These are phyloP conservation scores for Bothriochloa decipiens DNA, from an alignment of 176 grass and related monocot species.

Conservation along the genomic window DNA sequence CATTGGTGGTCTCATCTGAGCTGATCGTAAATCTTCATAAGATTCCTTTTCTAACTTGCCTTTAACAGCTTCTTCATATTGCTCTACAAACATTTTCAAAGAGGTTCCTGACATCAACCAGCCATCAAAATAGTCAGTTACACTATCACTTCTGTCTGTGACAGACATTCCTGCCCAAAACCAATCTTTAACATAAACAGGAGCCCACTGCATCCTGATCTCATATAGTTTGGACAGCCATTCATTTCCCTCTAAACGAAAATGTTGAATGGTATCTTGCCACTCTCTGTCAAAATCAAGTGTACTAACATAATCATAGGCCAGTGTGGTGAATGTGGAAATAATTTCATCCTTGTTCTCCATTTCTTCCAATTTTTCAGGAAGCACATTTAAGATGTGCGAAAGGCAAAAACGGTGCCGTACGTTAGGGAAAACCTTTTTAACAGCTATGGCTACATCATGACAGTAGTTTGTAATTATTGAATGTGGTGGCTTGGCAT, in stretches of 20 bases:
- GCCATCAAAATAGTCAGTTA: slow-evolving; percentile 67
- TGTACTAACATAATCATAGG: slow-evolving; percentile 68
- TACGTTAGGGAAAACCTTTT: slow-evolving; percentile 69
- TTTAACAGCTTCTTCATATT: slow-evolving; percentile 64
- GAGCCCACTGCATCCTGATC: slow-evolving; percentile 65
- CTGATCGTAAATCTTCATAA: slow-evolving; percentile 70
- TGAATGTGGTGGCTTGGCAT: slow-evolving; percentile 62
- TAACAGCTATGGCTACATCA: slow-evolving; percentile 64
- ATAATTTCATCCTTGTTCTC: slow-evolving; percentile 62
- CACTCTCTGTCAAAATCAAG: slow-evolving; percentile 80
- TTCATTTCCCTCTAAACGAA: slow-evolving; percentile 63
- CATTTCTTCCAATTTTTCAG: slow-evolving; percentile 37
- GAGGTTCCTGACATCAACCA: slow-evolving; percentile 63
- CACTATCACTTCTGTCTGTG: slow-evolving; percentile 66
- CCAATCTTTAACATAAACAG: slow-evolving; percentile 72
- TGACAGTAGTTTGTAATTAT: slow-evolving; percentile 77
- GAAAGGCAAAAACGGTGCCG: slow-evolving; percentile 74
- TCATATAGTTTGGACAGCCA: slow-evolving; percentile 73
- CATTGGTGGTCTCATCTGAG: slow-evolving; percentile 62
- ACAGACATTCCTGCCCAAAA: slow-evolving; percentile 84
- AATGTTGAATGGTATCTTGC: slow-evolving; percentile 65
- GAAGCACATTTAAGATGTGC: slow-evolving; percentile 71
- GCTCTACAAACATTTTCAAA: slow-evolving; percentile 73
- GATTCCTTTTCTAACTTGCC: slow-evolving; percentile 67
- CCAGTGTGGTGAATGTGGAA: slow-evolving; percentile 53